Base-by-base conservation (phyloP, 345 rosid species). In the Geranium brycei region DNA sequence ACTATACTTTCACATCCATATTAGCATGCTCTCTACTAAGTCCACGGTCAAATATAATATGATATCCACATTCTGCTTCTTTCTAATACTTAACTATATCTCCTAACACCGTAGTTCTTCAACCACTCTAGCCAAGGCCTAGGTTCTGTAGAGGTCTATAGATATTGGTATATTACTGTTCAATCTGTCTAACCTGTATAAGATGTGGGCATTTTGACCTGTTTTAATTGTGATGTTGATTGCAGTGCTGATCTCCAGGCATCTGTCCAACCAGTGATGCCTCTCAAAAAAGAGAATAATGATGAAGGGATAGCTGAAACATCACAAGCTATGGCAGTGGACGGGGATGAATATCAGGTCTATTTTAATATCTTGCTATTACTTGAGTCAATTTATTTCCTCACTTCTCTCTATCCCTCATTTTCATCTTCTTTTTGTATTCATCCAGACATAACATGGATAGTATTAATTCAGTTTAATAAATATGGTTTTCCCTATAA, bases 331-430 rank as follows among this genome's bases (percentile, higher is more conserved):
- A 65, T 68, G 64, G 76, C 69, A 60, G 68, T 71, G 68, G 76
- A 79, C 79, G 64, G 73, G 58, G 64, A 65, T 71, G 83, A 70
- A 77, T 72, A 78, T 76, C 86, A 88, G 95, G 91, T 93, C 63
- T 51, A 53, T 66, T 41, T 57, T 62, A 16, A 19, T 30, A 38
- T 40, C 51, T 19, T 4, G 41, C 57, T 17, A 51, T 17, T 31
- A 19, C 40, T 61, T 35, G 62, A 12, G 41, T 35, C 11, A 8
- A 32, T 51, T 56, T 64, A 41, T 51, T 35, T 51, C 57, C 60
- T 66, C 31, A 17, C 55, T 51, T 56, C 10, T 30, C 47, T 59
- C 61, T 31, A 62, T 65, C 75, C 12, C 28, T 32, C 28, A 59
- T 63, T 59, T 57, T 56, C 28, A 23, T 64, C 64, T 15, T 64